phyloP scores from a whole-genome alignment of 345 rosid species.

The Eutrema heterophyllum region DNA sequence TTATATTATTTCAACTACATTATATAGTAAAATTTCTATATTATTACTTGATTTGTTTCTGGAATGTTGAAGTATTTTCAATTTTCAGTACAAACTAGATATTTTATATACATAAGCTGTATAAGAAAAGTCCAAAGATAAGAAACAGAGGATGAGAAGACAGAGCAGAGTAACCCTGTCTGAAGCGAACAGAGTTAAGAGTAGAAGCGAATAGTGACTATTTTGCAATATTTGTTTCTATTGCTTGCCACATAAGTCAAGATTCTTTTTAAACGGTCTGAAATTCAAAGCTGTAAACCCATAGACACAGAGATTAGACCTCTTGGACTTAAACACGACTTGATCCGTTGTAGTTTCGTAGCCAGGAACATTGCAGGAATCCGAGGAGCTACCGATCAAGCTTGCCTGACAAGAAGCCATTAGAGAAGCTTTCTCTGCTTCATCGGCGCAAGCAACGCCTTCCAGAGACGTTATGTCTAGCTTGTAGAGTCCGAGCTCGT shows the following conservation, averaged over 20 bases:
- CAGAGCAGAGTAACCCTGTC: not conserved
- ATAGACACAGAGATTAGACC: slow-evolving; percentile 70
- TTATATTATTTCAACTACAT: slow-evolving; percentile 8
- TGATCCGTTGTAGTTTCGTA: slow-evolving; percentile 69
- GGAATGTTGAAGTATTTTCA: not conserved
- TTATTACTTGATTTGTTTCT: not conserved
- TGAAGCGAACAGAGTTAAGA: not conserved
- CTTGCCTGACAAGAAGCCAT: slow-evolving; percentile 64
- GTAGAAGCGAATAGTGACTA: not conserved
- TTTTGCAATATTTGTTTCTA: not conserved
- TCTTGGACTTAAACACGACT: slow-evolving; percentile 57
- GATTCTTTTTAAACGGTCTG: slow-evolving; percentile 63
- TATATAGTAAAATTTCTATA: not conserved
- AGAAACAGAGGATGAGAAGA: slow-evolving; percentile 1
- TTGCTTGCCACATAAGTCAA: slow-evolving; percentile 50
- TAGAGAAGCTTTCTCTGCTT: slow-evolving; percentile 12
- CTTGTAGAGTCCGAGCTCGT: slow-evolving; percentile 69
- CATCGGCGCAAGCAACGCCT: slow-evolving; percentile 46
- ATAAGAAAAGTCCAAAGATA: not conserved
- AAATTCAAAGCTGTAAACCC: slow-evolving; percentile 66
- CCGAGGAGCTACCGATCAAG: slow-evolving; percentile 48
- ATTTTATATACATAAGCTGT: not conserved
- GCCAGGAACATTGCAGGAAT: slow-evolving; percentile 79
- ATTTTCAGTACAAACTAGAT: not conserved
- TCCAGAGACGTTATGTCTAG: slow-evolving; percentile 76